These are phyloP conservation scores for Xylaria sp. DNA, from an alignment of 495 filamentous ascomycete species.

Conservation along the genomic window DNA sequence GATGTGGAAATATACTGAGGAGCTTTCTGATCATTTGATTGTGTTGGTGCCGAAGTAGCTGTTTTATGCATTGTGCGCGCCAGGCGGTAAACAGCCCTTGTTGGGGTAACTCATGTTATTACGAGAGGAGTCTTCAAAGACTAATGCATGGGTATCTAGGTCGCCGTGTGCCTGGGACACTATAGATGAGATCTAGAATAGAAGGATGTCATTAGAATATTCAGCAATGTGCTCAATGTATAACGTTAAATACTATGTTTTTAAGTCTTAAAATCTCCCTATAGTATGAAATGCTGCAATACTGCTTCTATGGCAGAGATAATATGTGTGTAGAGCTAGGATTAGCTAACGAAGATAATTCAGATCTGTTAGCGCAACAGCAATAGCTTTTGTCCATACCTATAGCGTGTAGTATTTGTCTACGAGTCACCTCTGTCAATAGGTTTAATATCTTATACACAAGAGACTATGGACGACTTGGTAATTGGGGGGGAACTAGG, in stretches of 20 bases:
- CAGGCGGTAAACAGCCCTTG: background rate
- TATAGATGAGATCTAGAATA: background rate
- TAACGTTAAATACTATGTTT: background rate
- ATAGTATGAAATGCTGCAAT: background rate
- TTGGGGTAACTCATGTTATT: background rate
- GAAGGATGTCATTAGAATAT: background rate
- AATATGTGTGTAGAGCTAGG: background rate
- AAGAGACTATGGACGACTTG: background rate
- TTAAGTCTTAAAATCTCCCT: background rate
- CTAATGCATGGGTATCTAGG: background rate
- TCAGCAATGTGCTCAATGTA: background rate
- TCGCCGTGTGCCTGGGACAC: background rate
- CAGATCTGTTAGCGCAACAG: background rate
- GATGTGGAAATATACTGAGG: slow-evolving; percentile 43
- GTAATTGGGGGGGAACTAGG: background rate
- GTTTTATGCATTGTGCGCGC: background rate
- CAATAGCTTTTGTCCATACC: background rate
- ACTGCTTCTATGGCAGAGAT: background rate
- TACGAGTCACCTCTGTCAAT: no score
- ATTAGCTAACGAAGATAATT: background rate
- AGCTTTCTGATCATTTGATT: slow-evolving; percentile 45
- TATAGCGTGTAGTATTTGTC: no score
- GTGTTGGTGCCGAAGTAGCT: slow-evolving; percentile 32
- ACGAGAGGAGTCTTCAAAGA: background rate
- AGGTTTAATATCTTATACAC: background rate